Evolutionary conservation across 768 basidiomycete genomes (phyloP).

Genomic region (Tylopilus intermedius): DNA sequence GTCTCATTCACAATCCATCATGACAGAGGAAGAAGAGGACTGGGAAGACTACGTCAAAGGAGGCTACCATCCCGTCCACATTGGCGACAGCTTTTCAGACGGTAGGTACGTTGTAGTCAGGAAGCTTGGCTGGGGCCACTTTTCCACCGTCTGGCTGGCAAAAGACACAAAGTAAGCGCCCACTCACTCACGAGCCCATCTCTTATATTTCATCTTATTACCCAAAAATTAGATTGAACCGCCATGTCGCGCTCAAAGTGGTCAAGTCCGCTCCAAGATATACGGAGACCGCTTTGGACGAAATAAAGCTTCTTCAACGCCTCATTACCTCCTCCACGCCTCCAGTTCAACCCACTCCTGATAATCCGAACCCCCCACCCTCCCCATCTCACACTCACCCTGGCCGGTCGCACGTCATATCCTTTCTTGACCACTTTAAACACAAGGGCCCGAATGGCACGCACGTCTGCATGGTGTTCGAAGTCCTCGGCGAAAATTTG

Average conservation of each 20-base stretch:
- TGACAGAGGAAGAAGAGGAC: conserved; percentile 91
- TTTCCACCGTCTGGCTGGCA: conserved; percentile 90
- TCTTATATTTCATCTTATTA: conserved; percentile 9
- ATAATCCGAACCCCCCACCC: conserved; percentile 46
- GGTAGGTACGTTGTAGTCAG: conserved; percentile 86
- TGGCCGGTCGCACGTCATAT: conserved; percentile 91
- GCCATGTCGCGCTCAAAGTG: conserved; percentile 98
- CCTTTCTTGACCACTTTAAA: conserved; percentile 94
- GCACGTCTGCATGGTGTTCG: conserved; percentile 99
- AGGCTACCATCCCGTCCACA: conserved; percentile 90
- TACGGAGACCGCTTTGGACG: conserved; percentile 97
- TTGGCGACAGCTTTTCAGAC: conserved; percentile 86
- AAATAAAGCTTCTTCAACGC: conserved; percentile 95
- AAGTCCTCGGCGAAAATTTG: conserved; percentile 95
- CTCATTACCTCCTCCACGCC: conserved; percentile 80
- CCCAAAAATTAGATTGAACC: conserved; percentile 62
- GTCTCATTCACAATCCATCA: conserved; percentile 68
- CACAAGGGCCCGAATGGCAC: conserved; percentile 96
- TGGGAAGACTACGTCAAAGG: conserved; percentile 85
- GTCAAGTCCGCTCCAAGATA: conserved; percentile 97
- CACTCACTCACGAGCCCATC: background rate
- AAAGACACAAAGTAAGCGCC: conserved; percentile 68
- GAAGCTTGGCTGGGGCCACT: conserved; percentile 95
- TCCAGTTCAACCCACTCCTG: conserved; percentile 41
- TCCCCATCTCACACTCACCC: conserved; percentile 70